Evolutionary conservation across 2,329 filamentous ascomycete genomes (phyloP).

Genomic region (Hypoxylon sp.): DNA sequence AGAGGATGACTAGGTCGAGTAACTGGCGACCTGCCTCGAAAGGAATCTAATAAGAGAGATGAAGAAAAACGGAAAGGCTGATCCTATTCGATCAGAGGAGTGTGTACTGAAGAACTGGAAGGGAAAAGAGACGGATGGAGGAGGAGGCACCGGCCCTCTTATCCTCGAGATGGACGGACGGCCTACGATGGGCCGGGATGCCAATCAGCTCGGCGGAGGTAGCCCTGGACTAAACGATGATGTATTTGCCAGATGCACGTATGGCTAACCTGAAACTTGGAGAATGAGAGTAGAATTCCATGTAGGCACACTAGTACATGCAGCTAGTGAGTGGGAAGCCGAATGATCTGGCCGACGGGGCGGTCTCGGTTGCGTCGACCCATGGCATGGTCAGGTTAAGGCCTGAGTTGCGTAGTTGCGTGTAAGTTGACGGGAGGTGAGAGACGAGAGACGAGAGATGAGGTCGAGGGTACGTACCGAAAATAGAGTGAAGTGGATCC

Average conservation of each 20-base stretch:
- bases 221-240: conserved; percentile 41
- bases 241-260: conserved; percentile 42
- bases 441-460: too few species aligned
- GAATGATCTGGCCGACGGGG: conserved; percentile 37
- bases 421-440: conserved; percentile 34
- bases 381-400: conserved; percentile 25
- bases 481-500: conserved; percentile 28
- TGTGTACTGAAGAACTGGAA: conserved; percentile 48
- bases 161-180: conserved; percentile 48
- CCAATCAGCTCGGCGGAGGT: conserved; percentile 46
- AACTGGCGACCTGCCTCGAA: conserved; percentile 40
- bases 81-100: conserved; percentile 47
- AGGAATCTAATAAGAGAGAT: conserved; percentile 48
- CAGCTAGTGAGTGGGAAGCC: conserved; percentile 36
- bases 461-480: conserved; percentile 41
- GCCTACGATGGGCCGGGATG: conserved; percentile 45
- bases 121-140: conserved; percentile 39
- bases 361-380: conserved; percentile 32
- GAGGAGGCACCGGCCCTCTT: conserved; percentile 50
- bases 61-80: conserved; percentile 42
- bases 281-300: conserved; percentile 42
- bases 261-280: conserved; percentile 52
- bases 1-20: conserved; percentile 44
- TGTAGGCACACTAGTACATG: conserved; percentile 22
- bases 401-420: conserved; percentile 6